Evolutionary conservation across 352 stramenopile species (phyloP).

Genomic region (Globisporangium mamillatum): DNA sequence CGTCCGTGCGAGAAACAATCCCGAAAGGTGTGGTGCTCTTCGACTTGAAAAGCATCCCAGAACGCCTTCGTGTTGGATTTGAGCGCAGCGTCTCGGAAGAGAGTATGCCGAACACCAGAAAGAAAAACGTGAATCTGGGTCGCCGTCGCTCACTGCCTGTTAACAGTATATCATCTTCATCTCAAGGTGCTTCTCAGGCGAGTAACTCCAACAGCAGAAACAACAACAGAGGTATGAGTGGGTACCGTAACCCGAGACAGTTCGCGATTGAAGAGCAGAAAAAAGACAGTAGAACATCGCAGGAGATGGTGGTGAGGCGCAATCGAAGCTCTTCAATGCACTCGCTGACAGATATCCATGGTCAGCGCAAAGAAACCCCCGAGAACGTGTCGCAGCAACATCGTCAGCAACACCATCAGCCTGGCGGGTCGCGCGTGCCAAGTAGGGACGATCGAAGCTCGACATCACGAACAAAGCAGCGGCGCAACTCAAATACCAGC

Average conservation of each 20-base stretch:
- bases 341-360: constrained; percentile 42
- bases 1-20: constrained; percentile 16
- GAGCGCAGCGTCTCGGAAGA: constrained; percentile 13
- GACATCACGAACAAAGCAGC: constrained; percentile 4
- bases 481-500: constrained; percentile 36
- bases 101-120: neutral
- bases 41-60: constrained; percentile 35
- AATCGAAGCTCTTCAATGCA: constrained; percentile 32
- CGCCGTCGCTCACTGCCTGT: constrained; percentile 45
- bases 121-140: constrained; percentile 6
- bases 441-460: neutral
- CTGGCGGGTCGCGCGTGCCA: neutral
- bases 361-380: neutral
- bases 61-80: constrained; percentile 13
- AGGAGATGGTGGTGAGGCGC: neutral
- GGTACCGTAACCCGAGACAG: neutral
- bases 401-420: constrained; percentile 1
- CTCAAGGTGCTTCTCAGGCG: neutral
- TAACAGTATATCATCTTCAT: constrained; percentile 30
- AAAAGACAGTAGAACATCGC: neutral
- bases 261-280: constrained; percentile 12
- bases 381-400: neutral
- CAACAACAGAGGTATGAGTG: constrained; percentile 16
- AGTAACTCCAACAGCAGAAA: neutral
- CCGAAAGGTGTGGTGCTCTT: constrained; percentile 44